Evolutionary conservation across 169 alveolate species (phyloP), one percentile per base, ranked within the genome.

Genomic region (Plasmodium coatneyi): DNA sequence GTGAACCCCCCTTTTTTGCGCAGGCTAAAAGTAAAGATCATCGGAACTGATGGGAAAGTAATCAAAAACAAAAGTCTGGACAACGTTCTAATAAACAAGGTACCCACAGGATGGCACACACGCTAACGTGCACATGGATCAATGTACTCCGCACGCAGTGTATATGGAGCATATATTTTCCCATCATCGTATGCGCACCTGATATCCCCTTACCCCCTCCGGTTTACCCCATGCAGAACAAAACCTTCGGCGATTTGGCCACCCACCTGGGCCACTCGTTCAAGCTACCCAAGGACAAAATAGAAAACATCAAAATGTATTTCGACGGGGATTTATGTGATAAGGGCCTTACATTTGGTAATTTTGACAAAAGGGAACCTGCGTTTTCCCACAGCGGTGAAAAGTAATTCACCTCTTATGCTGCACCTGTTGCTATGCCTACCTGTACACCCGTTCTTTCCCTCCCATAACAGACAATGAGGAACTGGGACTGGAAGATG

Each of bases 321-420:
- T 87, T 87, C 71, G 93, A 87, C 72, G 93, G 93, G 7, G 93
- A 87, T 30, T 87, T 87, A 76, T 87, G 93, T 32, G 82, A 87
- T 60, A 79, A 79, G 52, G 36, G 46, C 71, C 72, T 87, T 49
- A 34, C 93, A 5, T 87, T 87, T 87, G 82, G 93, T 87, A 87
- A 39, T 7, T 34, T 74, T 36, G 43, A 74, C 19, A 32, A 74
- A 32, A 74, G 22, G 19, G 19, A 22, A 74, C 1, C 3, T 16
- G 16, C n/a, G 10, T 30, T 30, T 34, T 74, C 3, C 32, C n/a
- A 9, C 0, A 1, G 54, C 16, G 54, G 60, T 49, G 76, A 66
- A 66, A 25, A 66, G 14, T 1, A 16, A 66, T 6, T 22, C 36
- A 0, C 39, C 41, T 22, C n/a, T 66, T 66, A 25, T 66, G 14